A percentile compares a stretch with the other conserved stretches of the same genome.
Conservation (phyloP, 2,329 filamentous ascomycete species). For the Colletotrichum sp. region DNA sequence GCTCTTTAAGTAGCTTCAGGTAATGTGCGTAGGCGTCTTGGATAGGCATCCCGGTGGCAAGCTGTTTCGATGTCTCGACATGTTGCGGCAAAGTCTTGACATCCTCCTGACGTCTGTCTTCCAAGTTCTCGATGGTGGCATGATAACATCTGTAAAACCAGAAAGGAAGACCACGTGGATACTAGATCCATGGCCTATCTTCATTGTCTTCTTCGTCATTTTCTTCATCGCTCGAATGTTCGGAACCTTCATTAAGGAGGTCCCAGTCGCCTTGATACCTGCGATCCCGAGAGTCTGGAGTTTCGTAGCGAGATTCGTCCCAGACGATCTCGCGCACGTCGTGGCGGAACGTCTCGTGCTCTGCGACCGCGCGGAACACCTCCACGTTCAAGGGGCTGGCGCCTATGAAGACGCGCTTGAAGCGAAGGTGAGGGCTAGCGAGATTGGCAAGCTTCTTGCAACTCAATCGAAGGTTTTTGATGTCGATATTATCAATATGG, state of each 20-base stretch:
- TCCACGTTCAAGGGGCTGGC: slow-evolving; percentile 42
- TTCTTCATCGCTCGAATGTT: background rate
- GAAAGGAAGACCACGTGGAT: background rate
- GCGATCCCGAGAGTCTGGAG: background rate
- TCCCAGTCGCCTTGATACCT: background rate
- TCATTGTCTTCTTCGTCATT: background rate
- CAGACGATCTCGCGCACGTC: slow-evolving; percentile 43
- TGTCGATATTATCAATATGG: background rate
- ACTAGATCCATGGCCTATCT: background rate
- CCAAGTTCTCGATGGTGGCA: background rate
- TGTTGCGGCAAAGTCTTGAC: background rate
- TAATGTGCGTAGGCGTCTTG: slow-evolving; percentile 32
- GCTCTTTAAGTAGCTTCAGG: slow-evolving; percentile 33
- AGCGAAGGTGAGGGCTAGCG: background rate
- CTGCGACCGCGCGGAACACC: slow-evolving; percentile 39
- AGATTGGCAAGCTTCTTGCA: background rate
- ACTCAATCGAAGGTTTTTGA: background rate
- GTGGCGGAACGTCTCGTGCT: slow-evolving; percentile 35
- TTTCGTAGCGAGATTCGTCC: slow-evolving; percentile 33
- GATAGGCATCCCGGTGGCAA: background rate
- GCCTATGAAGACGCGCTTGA: slow-evolving; percentile 41
- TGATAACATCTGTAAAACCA: background rate
- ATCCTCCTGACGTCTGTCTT: background rate
- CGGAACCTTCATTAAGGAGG: background rate
- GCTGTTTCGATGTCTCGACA: background rate